A percentile compares a stretch with the other conserved stretches of the same genome.
phyloP scores from a whole-genome alignment of 2,329 filamentous ascomycete genomes.

The Chaetothyriales sp. region DNA sequence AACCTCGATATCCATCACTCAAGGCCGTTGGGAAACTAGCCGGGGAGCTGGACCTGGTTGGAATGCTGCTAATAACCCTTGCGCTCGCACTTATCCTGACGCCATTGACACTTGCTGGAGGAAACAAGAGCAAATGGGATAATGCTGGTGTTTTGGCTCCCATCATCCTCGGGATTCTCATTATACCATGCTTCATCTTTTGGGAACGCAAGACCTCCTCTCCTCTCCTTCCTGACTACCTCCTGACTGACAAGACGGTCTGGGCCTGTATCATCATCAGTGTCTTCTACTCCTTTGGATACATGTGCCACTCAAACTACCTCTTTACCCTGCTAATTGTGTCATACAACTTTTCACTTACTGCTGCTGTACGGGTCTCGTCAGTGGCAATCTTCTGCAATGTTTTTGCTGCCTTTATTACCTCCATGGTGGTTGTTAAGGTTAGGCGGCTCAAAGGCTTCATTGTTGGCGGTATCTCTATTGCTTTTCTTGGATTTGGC shows the following conservation, averaged over 20 bases:
- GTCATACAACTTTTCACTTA: slow-evolving; percentile 42
- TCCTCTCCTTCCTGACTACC: slow-evolving; percentile 43
- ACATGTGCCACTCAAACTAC: slow-evolving; percentile 49
- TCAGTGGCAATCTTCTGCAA: slow-evolving; percentile 43
- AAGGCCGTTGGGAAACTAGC: slow-evolving; percentile 28
- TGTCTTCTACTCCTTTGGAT: slow-evolving; percentile 39
- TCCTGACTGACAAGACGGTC: slow-evolving; percentile 46
- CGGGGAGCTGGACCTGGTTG: slow-evolving; percentile 39
- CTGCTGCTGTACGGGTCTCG: slow-evolving; percentile 41
- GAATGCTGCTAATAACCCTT: slow-evolving; percentile 37
- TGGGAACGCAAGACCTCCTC: slow-evolving; percentile 38
- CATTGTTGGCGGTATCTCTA: slow-evolving; percentile 41
- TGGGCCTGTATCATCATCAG: slow-evolving; percentile 47
- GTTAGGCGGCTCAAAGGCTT: slow-evolving; percentile 46
- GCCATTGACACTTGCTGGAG: slow-evolving; percentile 43
- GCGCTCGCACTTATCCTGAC: slow-evolving; percentile 37
- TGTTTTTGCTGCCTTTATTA: slow-evolving; percentile 40
- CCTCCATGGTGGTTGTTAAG: slow-evolving; percentile 41
- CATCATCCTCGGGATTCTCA: slow-evolving; percentile 34
- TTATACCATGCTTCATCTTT: slow-evolving; percentile 34
- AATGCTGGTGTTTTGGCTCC: slow-evolving; percentile 36
- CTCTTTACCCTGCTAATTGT: slow-evolving; percentile 47
- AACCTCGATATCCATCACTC: slow-evolving; percentile 20
- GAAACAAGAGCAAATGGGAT: slow-evolving; percentile 33
- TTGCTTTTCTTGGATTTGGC: slow-evolving; percentile 49